These are phyloP conservation scores for Chenopodium suecicum DNA, from an alignment of 148 eudicot genomes.

Conservation along the genomic window DNA sequence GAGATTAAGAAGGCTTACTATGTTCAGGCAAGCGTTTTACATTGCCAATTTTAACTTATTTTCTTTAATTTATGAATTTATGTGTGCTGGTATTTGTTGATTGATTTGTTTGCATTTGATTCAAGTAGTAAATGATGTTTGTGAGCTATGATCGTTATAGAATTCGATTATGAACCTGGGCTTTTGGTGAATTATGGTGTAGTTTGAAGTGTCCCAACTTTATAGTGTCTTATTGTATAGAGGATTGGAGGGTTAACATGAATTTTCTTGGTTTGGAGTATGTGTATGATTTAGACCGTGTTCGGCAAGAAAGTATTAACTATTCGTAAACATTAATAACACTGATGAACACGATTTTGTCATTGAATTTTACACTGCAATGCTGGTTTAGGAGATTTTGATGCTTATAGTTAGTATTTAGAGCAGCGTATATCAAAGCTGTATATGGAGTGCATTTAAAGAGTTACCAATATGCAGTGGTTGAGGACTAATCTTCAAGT, in stretches of 20 bases:
- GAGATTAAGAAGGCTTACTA: slow-evolving; percentile 95
- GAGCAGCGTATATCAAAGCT: too few species aligned
- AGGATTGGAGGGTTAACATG: not conserved
- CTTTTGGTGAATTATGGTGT: not conserved
- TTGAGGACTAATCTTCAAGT: not conserved
- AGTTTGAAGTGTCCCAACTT: not conserved
- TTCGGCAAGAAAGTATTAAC: not conserved
- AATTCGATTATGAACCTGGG: not conserved
- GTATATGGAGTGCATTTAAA: not conserved
- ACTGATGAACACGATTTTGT: too few species aligned
- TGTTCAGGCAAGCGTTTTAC: slow-evolving; percentile 41
- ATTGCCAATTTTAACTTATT: not conserved
- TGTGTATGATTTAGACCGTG: not conserved
- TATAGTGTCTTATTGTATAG: not conserved
- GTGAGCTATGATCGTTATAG: not conserved
- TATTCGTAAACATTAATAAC: too few species aligned
- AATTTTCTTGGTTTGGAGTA: too few species aligned
- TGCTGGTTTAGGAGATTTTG: too few species aligned
- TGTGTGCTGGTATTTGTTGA: not conserved
- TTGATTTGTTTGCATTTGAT: not conserved
- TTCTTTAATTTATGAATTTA: not conserved
- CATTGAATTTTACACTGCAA: too few species aligned
- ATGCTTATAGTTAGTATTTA: too few species aligned
- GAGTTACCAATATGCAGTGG: not conserved
- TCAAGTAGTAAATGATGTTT: not conserved